phyloP scores from a whole-genome alignment of 352 stramenopile genomes.

The Phytophthora tentaculata region DNA sequence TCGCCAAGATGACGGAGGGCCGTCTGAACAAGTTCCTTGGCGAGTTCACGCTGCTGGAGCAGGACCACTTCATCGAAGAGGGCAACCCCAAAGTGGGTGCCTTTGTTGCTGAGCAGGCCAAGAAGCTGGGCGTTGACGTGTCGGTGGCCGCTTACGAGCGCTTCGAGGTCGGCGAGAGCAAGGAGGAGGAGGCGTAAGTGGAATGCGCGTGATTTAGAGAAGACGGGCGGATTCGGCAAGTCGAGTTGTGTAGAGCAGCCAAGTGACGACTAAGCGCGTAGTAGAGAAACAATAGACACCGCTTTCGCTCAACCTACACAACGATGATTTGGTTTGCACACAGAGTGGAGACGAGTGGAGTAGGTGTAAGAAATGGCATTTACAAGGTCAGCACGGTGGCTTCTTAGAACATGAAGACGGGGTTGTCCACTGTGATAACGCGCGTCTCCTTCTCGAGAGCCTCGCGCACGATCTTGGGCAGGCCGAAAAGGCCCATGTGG shows the following conservation, averaged over 20 bases:
- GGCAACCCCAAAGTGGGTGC: slow-evolving; percentile 87
- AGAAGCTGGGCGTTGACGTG: slow-evolving; percentile 75
- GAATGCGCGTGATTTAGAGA: slow-evolving; percentile 20
- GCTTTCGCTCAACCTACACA: slow-evolving; percentile 15
- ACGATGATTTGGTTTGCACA: slow-evolving; percentile 35
- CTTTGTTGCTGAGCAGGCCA: slow-evolving; percentile 69
- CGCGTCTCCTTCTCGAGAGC: slow-evolving; percentile 87
- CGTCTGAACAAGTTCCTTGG: slow-evolving; percentile 95
- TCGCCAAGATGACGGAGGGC: slow-evolving; percentile 95
- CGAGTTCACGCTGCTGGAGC: slow-evolving; percentile 92
- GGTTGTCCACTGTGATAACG: slow-evolving; percentile 96
- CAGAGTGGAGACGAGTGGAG: slow-evolving; percentile 22
- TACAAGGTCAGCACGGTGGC: slow-evolving; percentile 30
- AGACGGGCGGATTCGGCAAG: slow-evolving; percentile 4
- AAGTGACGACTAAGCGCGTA: slow-evolving; percentile 5
- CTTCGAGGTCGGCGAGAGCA: slow-evolving; percentile 72
- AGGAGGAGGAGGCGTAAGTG: slow-evolving; percentile 56
- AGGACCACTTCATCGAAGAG: slow-evolving; percentile 95
- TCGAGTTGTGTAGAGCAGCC: slow-evolving; percentile 14
- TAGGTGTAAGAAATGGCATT: slow-evolving; percentile 36
- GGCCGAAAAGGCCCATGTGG: slow-evolving; percentile 90
- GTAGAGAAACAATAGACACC: slow-evolving; percentile 29
- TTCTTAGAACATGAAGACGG: slow-evolving; percentile 96
- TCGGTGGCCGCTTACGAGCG: slow-evolving; percentile 73
- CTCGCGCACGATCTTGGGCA: slow-evolving; percentile 93